Evolutionary conservation across 2,329 filamentous ascomycete species (phyloP).

Genomic region (Penicillium sp.): DNA sequence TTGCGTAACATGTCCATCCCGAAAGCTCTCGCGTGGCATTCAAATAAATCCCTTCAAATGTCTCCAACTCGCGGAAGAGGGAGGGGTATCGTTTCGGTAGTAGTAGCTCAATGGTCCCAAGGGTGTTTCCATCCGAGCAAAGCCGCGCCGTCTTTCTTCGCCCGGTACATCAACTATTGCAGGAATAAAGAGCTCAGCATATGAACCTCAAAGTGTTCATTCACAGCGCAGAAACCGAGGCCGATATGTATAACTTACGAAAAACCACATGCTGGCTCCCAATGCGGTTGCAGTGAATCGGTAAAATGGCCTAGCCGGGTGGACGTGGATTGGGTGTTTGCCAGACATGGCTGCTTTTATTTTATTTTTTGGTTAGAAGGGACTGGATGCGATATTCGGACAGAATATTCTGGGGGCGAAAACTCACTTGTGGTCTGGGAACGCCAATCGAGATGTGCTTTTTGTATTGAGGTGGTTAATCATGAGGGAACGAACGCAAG

Average conservation of each 20-base stretch:
- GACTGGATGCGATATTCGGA: background rate
- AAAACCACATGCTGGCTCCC: conserved; percentile 99
- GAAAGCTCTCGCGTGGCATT: background rate
- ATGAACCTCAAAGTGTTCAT: background rate
- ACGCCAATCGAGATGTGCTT: background rate
- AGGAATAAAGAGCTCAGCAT: background rate
- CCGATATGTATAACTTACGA: conserved; percentile 57
- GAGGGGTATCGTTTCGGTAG: background rate
- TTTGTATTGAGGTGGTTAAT: background rate
- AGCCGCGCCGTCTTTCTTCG: conserved; percentile 91
- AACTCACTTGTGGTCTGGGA: conserved; percentile 6
- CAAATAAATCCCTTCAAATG: background rate
- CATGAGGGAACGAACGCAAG: background rate
- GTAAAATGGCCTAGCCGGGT: conserved; percentile 67
- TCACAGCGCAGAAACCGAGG: background rate
- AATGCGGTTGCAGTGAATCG: conserved; percentile 80
- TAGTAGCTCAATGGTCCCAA: conserved; percentile 71
- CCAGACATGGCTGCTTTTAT: conserved; percentile 33
- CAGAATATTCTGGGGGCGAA: background rate
- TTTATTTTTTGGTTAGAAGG: background rate
- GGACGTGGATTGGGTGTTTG: conserved; percentile 49
- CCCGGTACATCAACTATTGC: conserved; percentile 85
- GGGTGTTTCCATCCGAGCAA: conserved; percentile 93
- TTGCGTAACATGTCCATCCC: background rate
- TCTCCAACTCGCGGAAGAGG: background rate